Percentiles rank a stretch among this genome's conserved stretches.
phyloP scores from a whole-genome alignment of 139 green algal genomes.

The Mychonastes homosphaera region DNA sequence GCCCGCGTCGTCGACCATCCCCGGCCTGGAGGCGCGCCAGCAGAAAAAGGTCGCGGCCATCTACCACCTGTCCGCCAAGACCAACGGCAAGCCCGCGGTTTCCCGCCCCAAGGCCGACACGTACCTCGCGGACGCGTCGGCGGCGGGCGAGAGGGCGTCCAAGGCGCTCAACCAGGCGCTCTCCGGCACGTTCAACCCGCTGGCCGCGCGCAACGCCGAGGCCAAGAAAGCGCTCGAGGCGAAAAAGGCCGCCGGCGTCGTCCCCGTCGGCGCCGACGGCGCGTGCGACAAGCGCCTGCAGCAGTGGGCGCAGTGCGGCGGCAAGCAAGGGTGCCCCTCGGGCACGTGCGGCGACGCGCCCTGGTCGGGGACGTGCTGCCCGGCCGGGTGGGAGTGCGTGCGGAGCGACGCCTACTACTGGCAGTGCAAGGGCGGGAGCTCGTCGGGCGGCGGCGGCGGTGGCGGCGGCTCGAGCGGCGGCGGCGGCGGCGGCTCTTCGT shows the following conservation, averaged over 20 bases:
- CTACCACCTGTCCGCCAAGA: too few relatives aligned
- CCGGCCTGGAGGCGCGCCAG: too few relatives aligned
- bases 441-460: too few relatives aligned
- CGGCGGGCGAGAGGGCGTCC: not conserved
- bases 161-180: not conserved
- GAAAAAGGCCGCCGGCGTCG: not conserved
- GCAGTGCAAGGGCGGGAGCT: too few relatives aligned
- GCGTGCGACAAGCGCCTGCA: conserved; percentile 2
- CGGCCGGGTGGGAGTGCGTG: not conserved
- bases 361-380: conserved; percentile 2
- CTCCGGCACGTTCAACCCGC: not conserved
- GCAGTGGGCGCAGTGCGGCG: conserved; percentile 12
- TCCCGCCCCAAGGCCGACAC: not conserved
- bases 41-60: too few relatives aligned
- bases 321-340: conserved; percentile 1
- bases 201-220: not conserved
- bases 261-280: not conserved
- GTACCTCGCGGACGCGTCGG: not conserved
- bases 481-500: not conserved
- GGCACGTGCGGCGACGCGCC: conserved; percentile 2
- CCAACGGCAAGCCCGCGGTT: too few relatives aligned
- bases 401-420: conserved; percentile 10
- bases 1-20: too few relatives aligned
- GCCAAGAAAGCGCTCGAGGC: not conserved
- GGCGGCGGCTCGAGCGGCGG: too few relatives aligned